These are phyloP conservation scores for Rhizopogon rudus DNA, from an alignment of 768 basidiomycete genomes.

Conservation along the genomic window DNA sequence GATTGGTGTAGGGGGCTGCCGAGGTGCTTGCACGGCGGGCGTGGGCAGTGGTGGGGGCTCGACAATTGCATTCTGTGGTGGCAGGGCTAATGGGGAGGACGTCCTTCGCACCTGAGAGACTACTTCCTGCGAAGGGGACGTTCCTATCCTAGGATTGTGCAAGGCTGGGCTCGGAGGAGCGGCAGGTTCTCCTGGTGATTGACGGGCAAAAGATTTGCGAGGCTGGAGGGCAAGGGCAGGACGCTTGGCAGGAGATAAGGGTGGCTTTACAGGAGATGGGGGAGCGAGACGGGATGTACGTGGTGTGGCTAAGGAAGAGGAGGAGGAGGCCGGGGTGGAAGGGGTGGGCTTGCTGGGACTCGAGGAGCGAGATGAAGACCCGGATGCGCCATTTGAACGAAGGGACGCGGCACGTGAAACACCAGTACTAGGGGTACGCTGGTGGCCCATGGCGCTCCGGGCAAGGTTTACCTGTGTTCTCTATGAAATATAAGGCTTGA, in stretches of 20 bases:
- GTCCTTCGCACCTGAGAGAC: slow-evolving; percentile 22
- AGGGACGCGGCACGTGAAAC: slow-evolving; percentile 34
- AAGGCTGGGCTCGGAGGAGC: slow-evolving; percentile 24
- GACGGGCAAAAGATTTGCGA: slow-evolving; percentile 45
- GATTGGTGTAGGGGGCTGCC: slow-evolving; percentile 12
- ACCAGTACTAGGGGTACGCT: slow-evolving; percentile 52
- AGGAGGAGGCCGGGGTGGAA: slow-evolving; percentile 22
- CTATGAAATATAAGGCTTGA: slow-evolving; percentile 7
- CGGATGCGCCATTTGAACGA: slow-evolving; percentile 35
- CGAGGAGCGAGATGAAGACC: slow-evolving; percentile 53
- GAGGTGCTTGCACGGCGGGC: slow-evolving; percentile 5
- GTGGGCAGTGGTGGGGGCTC: slow-evolving; percentile 19
- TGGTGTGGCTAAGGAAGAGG: slow-evolving; percentile 24
- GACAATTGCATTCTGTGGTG: slow-evolving; percentile 28
- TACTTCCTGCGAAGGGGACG: slow-evolving; percentile 22
- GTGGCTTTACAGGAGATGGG: slow-evolving; percentile 46
- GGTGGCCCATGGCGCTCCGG: slow-evolving; percentile 45
- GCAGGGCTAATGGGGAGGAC: slow-evolving; percentile 34
- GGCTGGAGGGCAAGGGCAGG: slow-evolving; percentile 42
- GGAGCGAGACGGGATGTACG: slow-evolving; percentile 25
- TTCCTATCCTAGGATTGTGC: slow-evolving; percentile 25
- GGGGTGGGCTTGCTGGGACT: slow-evolving; percentile 53
- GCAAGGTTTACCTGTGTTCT: slow-evolving; percentile 20
- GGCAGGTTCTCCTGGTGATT: slow-evolving; percentile 33
- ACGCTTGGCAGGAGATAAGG: slow-evolving; percentile 57